Evolutionary conservation across 164 flowering plant genomes (phyloP), one percentile per base, ranked within the genome.

Genomic region (Stephania yunnanensis): DNA sequence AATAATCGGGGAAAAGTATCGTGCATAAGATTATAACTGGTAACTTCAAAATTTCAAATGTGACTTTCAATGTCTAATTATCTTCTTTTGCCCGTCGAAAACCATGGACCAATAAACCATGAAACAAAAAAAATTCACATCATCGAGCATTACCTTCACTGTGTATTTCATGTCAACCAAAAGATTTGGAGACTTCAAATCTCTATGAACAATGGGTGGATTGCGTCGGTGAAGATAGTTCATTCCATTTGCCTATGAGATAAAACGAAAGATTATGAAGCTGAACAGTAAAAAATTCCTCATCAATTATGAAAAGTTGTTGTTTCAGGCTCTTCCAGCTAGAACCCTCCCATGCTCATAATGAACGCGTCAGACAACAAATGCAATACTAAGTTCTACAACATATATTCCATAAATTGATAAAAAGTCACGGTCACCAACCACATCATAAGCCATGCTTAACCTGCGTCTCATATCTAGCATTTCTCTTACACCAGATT

Each of bases 171-270:
- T 92, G 85, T 94, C 99, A 68, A 96, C 99, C 82, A 96, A 81
- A 73, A 96, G 95, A 83, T 96, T 96, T 71, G 98, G 98, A 81
- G 99, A 96, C 76, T 96, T 96, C 78, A 96, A 77, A 86, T 96
- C 99, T 74, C 99, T 89, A 81, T 96, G 99, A 73, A 96, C 98
- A 84, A 96, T 89, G 25, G 99, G 99, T 78, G 99, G 99, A 82
- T 88, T 92, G 75, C 91, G 90, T 68, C 84, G 88, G 78, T 96
- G 99, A 71, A 96, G 97, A 89, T 96, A 96, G 85, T 96, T 96
- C 99, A 96, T 96, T 78, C 99, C 99, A 81, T 96, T 92, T 31
- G 97, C 99, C 99, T 96, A 87, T n/a, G 77, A 12, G 53, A 50
- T 63, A 68, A 50, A 80, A 55, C 11, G 42, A 36, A 73, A 30